These are phyloP conservation scores for Penicillium sp. DNA, from an alignment of 2,329 filamentous ascomycete species.

Conservation along the genomic window DNA sequence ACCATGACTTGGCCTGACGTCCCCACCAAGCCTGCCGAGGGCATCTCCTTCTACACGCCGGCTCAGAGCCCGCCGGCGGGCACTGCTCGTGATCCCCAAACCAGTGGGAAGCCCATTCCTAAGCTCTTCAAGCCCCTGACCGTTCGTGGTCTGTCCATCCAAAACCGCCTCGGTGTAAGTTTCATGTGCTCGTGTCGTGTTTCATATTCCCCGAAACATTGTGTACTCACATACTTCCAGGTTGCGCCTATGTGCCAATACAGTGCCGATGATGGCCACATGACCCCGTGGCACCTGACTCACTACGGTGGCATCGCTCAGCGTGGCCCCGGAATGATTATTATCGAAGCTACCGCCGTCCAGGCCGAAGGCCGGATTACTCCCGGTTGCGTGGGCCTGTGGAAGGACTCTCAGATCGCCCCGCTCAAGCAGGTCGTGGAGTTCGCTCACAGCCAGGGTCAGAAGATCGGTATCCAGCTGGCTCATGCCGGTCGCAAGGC, in stretches of 20 bases:
- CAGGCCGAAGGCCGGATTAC: slow-evolving; percentile 75
- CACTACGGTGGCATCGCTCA: slow-evolving; percentile 76
- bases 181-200: neutral
- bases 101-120: slow-evolving; percentile 41
- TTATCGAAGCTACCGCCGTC: slow-evolving; percentile 76
- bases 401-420: slow-evolving; percentile 77
- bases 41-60: slow-evolving; percentile 43
- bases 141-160: slow-evolving; percentile 56
- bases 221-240: slow-evolving; percentile 10
- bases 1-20: slow-evolving; percentile 33
- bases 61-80: slow-evolving; percentile 37
- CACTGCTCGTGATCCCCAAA: slow-evolving; percentile 41
- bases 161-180: slow-evolving; percentile 59
- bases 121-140: slow-evolving; percentile 58
- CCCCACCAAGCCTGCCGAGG: slow-evolving; percentile 33
- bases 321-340: slow-evolving; percentile 69
- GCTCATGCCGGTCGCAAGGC: slow-evolving; percentile 70
- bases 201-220: slow-evolving; percentile 1
- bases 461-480: slow-evolving; percentile 75
- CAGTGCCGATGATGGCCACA: slow-evolving; percentile 63
- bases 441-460: slow-evolving; percentile 73
- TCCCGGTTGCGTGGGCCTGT: slow-evolving; percentile 59
- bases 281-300: slow-evolving; percentile 75
- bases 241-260: slow-evolving; percentile 61
- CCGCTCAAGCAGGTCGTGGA: slow-evolving; percentile 65